Evolutionary conservation across 441 rosid genomes (phyloP).

Genomic region (Viola pubescens): DNA sequence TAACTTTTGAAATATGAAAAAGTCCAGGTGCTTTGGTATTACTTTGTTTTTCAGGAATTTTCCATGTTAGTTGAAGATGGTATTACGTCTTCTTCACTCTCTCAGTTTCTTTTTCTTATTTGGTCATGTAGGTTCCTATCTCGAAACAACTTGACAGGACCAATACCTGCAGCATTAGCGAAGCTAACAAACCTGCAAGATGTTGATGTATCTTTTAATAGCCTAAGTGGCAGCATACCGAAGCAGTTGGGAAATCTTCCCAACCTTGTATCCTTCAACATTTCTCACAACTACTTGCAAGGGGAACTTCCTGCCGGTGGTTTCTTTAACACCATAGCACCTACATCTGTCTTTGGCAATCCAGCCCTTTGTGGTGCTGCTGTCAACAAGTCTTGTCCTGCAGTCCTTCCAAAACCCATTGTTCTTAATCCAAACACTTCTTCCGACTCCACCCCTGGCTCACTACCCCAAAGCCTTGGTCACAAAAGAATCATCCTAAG

Average conservation of each 20-base stretch:
- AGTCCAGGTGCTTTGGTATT: background rate
- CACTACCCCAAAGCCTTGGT: constrained; percentile 41
- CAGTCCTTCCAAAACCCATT: constrained; percentile 82
- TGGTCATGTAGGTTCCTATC: constrained; percentile 48
- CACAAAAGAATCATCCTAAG: constrained; percentile 73
- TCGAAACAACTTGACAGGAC: constrained; percentile 59
- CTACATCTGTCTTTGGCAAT: constrained; percentile 60
- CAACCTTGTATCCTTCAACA: constrained; percentile 58
- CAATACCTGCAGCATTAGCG: constrained; percentile 54
- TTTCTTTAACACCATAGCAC: constrained; percentile 81
- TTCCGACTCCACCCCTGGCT: constrained; percentile 47
- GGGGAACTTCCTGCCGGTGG: constrained; percentile 90
- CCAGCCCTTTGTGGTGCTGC: constrained; percentile 83
- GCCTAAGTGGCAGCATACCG: constrained; percentile 61
- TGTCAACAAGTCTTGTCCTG: constrained; percentile 72
- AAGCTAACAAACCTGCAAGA: constrained; percentile 49
- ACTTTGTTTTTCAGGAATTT: background rate
- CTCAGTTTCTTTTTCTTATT: constrained; percentile 13
- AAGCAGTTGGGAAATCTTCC: constrained; percentile 72
- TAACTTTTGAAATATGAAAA: background rate
- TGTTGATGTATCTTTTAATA: constrained; percentile 67
- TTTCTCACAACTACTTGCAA: constrained; percentile 65
- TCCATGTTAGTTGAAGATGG: constrained; percentile 2
- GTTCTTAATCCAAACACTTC: constrained; percentile 94
- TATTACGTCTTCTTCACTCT: constrained; percentile 12